A percentile compares a stretch with the other conserved stretches of the same genome.
phyloP scores from a whole-genome alignment of 495 filamentous ascomycete genomes.

The Xylaria nigripes region DNA sequence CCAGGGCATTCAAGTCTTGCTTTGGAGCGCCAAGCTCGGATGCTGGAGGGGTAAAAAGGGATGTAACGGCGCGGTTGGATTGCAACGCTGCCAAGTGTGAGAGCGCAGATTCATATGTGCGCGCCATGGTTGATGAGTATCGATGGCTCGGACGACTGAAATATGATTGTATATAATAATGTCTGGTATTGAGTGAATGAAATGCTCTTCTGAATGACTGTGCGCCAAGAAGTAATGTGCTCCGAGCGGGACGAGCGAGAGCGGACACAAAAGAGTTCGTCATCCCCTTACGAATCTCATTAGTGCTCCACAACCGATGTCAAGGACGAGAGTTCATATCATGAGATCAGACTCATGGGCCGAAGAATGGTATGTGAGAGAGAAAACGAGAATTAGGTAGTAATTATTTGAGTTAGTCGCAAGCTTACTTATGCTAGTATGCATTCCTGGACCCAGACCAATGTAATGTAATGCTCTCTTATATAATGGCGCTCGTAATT shows the following conservation, averaged over 20 bases:
- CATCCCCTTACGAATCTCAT: neutral
- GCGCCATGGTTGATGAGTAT: slow-evolving; percentile 18
- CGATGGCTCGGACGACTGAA: neutral
- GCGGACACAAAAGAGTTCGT: neutral
- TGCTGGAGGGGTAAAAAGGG: slow-evolving; percentile 23
- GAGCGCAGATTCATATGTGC: slow-evolving; percentile 33
- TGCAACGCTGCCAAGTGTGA: slow-evolving; percentile 60
- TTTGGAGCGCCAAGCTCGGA: slow-evolving; percentile 1
- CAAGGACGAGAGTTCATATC: neutral
- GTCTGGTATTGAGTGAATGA: neutral
- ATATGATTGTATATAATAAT: neutral
- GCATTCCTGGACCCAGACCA: no score
- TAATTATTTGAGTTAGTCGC: neutral
- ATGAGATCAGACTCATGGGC: no score
- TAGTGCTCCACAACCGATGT: neutral
- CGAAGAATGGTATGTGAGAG: no score
- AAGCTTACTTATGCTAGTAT: no score
- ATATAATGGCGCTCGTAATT: no score
- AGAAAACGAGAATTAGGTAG: no score
- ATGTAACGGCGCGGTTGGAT: slow-evolving; percentile 58
- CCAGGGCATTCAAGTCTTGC: slow-evolving; percentile 57
- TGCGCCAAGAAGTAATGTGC: neutral
- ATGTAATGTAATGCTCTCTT: no score
- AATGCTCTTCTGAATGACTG: neutral
- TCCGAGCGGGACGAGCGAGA: neutral